Evolutionary conservation across 495 filamentous ascomycete genomes (phyloP), one percentile per base, ranked within the genome.

Genomic region (Neurospora discreta): DNA sequence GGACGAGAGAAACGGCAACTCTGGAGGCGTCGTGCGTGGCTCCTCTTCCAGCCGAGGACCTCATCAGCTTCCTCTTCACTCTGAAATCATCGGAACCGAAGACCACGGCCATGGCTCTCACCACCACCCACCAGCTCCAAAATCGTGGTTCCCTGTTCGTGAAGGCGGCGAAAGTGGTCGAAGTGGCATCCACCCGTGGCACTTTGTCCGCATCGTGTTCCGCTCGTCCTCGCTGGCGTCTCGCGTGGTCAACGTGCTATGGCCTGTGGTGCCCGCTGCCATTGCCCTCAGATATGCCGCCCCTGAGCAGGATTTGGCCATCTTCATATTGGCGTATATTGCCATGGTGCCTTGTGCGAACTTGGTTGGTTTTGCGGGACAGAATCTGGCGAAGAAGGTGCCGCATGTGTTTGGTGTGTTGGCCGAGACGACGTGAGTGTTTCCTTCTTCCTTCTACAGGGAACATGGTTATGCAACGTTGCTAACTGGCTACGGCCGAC

Each of bases 311-410:
- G 40, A 80, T 38, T 73, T 82, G 3, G 72, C 79, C 23, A 82
- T 80, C n/a, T 86, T 85, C 68, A 78, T 79, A 33, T 76, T 85
- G 6, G 73, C 79, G 8, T 86, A 86, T 58, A 80, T 87, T 46
- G 84, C 85, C 70, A 98, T 98, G 90, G 87, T 97, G 5, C 94
- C 94, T 3, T 89, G 90, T 39, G 94, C 94, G 65, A 97, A 97
- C 75, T 80, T 97, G 68, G 85, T 97, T 38, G 93, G 93, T 0
- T 97, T 97, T 77, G 91, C 91, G 7, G 91, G 92, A 7, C 89
- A 92, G 75, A 91, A 96, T 78, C 80, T 97, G 72, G 90, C 91
- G 1, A 85, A 90, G 73, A 95, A 95, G 79, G 77, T 96, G 39
- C 90, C 90, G 20, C 91, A 91, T 76, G 91, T 95, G 26, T 74